Evolutionary conservation across 202 grass and related monocot genomes (phyloP).

Genomic region (Musa balbisiana): DNA sequence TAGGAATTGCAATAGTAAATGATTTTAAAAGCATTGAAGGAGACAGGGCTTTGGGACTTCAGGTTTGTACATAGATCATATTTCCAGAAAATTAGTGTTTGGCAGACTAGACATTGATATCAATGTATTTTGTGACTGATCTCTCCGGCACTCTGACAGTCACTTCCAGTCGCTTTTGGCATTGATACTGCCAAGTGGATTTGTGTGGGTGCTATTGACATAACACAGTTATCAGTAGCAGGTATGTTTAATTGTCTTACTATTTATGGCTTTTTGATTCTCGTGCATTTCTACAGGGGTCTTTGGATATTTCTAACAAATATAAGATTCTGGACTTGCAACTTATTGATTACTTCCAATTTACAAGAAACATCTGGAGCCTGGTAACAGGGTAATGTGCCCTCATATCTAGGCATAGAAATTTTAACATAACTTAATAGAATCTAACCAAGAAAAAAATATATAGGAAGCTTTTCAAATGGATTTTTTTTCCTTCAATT

Average conservation of each 20-base stretch:
- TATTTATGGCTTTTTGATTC: not conserved
- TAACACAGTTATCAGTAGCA: slow-evolving; percentile 89
- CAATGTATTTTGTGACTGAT: not conserved
- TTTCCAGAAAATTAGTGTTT: not conserved
- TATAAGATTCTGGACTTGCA: not conserved
- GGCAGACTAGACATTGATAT: not conserved
- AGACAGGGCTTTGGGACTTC: slow-evolving; percentile 73
- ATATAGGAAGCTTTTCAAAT: not conserved
- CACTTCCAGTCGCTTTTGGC: slow-evolving; percentile 94
- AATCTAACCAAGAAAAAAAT: too few species aligned
- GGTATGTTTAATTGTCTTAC: slow-evolving; percentile 27
- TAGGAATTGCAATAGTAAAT: slow-evolving; percentile 94
- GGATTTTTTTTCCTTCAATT: not conserved
- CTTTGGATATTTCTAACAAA: not conserved
- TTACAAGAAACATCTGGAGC: not conserved
- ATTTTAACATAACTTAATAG: too few species aligned
- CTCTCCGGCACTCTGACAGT: slow-evolving; percentile 29
- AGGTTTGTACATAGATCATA: slow-evolving; percentile 43
- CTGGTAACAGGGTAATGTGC: not conserved
- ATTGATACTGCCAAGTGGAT: slow-evolving; percentile 93
- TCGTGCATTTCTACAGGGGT: not conserved
- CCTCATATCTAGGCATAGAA: too few species aligned
- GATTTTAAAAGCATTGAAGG: slow-evolving; percentile 99
- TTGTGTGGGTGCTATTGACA: slow-evolving; percentile 93
- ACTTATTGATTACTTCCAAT: not conserved